Percentiles rank a stretch among this genome's conserved stretches.
Conservation (phyloP, 495 filamentous ascomycete genomes). For the Talaromyces trachyspermus region DNA sequence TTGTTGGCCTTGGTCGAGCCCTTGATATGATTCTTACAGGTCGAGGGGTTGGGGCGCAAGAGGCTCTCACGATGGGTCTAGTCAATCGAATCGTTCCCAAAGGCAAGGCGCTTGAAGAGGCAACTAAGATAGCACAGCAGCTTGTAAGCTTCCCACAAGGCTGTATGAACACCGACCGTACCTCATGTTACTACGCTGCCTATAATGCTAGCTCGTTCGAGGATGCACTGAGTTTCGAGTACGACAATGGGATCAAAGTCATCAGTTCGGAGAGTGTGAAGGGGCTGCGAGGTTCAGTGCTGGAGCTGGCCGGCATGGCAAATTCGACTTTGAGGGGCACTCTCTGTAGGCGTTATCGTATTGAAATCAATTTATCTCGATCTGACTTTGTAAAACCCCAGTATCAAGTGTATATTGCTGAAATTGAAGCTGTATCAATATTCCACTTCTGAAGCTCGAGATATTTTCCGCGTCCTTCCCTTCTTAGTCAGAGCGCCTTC, state of each 20-base stretch:
- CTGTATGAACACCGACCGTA: conserved; percentile 36
- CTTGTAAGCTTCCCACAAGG: conserved; percentile 36
- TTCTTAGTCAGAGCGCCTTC: too few species aligned
- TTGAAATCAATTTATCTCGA: too few species aligned
- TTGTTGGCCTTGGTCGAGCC: conserved; percentile 41
- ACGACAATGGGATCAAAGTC: conserved; percentile 28
- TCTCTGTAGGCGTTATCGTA: too few species aligned
- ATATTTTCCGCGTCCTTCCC: too few species aligned
- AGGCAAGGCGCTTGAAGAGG: conserved; percentile 37
- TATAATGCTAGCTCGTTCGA: conserved; percentile 34
- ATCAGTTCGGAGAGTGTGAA: conserved; percentile 29
- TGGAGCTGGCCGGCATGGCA: conserved; percentile 37
- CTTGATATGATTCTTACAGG: conserved; percentile 47
- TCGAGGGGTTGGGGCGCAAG: conserved; percentile 32
- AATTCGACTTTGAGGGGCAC: too few species aligned
- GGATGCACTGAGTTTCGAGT: conserved; percentile 38
- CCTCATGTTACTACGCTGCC: conserved; percentile 34
- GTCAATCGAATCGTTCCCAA: conserved; percentile 41
- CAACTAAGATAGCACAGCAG: conserved; percentile 31
- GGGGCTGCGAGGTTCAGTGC: conserved; percentile 35
- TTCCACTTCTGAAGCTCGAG: too few species aligned
- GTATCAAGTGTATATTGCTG: too few species aligned
- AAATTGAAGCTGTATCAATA: too few species aligned
- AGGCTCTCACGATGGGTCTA: conserved; percentile 41
- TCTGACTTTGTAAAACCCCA: too few species aligned